A percentile compares a stretch with the other conserved stretches of the same genome.
These are phyloP conservation scores for Enterocytospora artemiae DNA, from an alignment of 371 early-diverging fungal species.

Conservation along the genomic window DNA sequence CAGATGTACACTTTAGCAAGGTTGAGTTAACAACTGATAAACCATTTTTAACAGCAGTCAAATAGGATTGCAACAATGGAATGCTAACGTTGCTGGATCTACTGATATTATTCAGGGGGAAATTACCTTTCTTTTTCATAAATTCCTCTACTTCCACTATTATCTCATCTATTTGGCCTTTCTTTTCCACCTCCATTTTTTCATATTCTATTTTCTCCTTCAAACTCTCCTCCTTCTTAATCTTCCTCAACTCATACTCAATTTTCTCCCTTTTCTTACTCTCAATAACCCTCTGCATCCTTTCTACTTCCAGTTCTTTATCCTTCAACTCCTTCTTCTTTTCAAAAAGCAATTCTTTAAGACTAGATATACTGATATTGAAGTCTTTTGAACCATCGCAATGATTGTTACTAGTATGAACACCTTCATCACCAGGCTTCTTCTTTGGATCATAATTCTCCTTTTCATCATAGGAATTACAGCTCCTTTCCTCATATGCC, in stretches of 20 bases:
- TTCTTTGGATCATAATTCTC: conserved; percentile 2
- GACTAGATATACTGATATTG: no score
- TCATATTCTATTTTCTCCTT: neutral
- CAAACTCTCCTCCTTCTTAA: conserved; percentile 11
- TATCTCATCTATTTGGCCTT: conserved; percentile 1
- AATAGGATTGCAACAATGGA: no score
- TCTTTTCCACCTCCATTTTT: conserved; percentile 1
- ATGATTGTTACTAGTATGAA: no score
- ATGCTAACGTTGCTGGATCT: no score
- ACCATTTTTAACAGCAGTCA: no score
- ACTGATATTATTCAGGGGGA: no score
- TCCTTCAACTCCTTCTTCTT: no score
- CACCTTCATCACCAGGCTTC: no score
- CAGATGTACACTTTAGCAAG: neutral
- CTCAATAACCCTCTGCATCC: no score
- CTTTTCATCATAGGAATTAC: neutral
- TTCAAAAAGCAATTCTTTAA: conserved; percentile 9
- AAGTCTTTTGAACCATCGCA: no score
- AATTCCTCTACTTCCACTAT: neutral
- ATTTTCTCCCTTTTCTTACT: conserved; percentile 1
- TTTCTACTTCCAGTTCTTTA: no score
- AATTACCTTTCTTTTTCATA: conserved; percentile 41
- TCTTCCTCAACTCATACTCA: neutral
- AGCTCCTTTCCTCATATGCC: conserved; percentile 4
- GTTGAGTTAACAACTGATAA: no score